Conservation (phyloP, 2,329 filamentous ascomycete species). For the Trematosphaeria pertusa region DNA sequence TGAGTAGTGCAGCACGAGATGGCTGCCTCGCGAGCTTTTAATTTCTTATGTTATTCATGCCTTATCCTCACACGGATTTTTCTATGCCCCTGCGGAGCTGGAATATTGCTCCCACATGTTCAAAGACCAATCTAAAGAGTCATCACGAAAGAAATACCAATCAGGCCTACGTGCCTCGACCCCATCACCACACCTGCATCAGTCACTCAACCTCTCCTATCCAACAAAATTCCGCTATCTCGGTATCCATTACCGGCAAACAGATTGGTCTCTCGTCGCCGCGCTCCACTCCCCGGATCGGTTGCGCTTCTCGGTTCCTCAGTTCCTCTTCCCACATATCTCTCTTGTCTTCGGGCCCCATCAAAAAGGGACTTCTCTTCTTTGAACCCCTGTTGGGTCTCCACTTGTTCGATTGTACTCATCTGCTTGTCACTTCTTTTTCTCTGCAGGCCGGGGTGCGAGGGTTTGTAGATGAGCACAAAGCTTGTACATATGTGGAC, state of each 20-base stretch:
- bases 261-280: slow-evolving; percentile 23
- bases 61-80: slow-evolving; percentile 41
- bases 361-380: slow-evolving; percentile 13
- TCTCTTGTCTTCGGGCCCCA: slow-evolving; percentile 9
- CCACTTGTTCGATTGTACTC: slow-evolving; percentile 29
- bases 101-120: slow-evolving; percentile 34
- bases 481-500: slow-evolving; percentile 22
- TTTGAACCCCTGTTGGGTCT: slow-evolving; percentile 15
- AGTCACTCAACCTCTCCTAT: slow-evolving; percentile 17
- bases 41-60: slow-evolving; percentile 46
- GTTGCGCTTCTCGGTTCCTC: slow-evolving; percentile 9
- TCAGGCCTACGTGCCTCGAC: slow-evolving; percentile 41
- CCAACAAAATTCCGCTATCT: slow-evolving; percentile 20
- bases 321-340: slow-evolving; percentile 18
- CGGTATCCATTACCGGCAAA: slow-evolving; percentile 21
- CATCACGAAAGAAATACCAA: slow-evolving; percentile 42
- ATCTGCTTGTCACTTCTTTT: slow-evolving; percentile 31
- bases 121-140: slow-evolving; percentile 38
- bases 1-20: slow-evolving; percentile 31
- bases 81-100: slow-evolving; percentile 38
- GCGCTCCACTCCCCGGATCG: slow-evolving; percentile 5
- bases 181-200: slow-evolving; percentile 25
- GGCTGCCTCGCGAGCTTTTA: slow-evolving; percentile 37
- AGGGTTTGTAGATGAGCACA: slow-evolving; percentile 24
- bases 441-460: slow-evolving; percentile 34